Evolutionary conservation across 805 yeast species (phyloP).

Genomic region (Saturnispora saitoi): DNA sequence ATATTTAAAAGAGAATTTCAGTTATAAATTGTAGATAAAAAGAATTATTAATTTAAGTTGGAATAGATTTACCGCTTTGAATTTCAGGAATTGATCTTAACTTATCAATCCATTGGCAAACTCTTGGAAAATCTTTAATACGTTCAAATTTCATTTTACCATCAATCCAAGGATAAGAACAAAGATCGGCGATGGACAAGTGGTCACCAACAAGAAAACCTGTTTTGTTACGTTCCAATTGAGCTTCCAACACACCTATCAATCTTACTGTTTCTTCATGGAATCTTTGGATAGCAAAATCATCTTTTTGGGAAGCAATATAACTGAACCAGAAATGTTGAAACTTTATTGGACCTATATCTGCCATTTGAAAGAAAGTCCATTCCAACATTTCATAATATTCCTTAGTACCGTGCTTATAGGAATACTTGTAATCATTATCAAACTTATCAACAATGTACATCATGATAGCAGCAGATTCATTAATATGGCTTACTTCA

Average conservation of each 20-base stretch:
- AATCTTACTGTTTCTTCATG: slow-evolving; percentile 43
- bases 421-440: slow-evolving; percentile 39
- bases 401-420: slow-evolving; percentile 29
- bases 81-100: slow-evolving; percentile 29
- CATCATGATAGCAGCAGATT: slow-evolving; percentile 53
- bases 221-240: slow-evolving; percentile 36
- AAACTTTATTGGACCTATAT: slow-evolving; percentile 56
- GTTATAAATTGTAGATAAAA: too few relatives aligned
- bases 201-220: slow-evolving; percentile 57
- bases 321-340: slow-evolving; percentile 42
- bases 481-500: slow-evolving; percentile 38
- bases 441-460: slow-evolving; percentile 57
- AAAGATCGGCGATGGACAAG: slow-evolving; percentile 51
- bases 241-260: slow-evolving; percentile 44
- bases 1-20: too few relatives aligned
- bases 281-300: slow-evolving; percentile 47
- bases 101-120: slow-evolving; percentile 34
- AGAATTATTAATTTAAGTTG: background rate
- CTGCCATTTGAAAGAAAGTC: slow-evolving; percentile 50
- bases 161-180: slow-evolving; percentile 39
- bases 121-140: slow-evolving; percentile 31
- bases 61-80: slow-evolving; percentile 22
- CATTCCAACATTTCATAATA: slow-evolving; percentile 49
- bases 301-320: slow-evolving; percentile 42
- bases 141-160: slow-evolving; percentile 7